Conservation (phyloP, 73 alveolate genomes). For the Tetrahymena elliotti region DNA sequence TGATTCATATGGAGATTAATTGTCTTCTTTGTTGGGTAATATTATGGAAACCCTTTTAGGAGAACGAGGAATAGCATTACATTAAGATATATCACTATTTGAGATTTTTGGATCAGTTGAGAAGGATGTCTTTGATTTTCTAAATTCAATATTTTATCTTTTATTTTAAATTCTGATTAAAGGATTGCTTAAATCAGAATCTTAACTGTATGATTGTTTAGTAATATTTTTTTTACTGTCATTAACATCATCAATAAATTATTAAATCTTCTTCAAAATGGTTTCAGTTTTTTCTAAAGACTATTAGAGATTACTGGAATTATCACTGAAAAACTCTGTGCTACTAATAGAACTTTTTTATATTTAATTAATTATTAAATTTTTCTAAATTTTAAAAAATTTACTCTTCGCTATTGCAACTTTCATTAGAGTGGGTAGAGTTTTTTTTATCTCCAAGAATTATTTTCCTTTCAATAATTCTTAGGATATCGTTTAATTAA, state of each 20-base stretch:
- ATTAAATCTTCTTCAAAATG: too few relatives aligned
- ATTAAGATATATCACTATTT: too few relatives aligned
- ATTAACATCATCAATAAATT: background rate
- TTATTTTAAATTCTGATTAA: too few relatives aligned
- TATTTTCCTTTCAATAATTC: background rate
- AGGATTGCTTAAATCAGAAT: background rate
- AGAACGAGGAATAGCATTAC: background rate
- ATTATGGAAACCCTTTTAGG: background rate
- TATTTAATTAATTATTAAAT: too few relatives aligned
- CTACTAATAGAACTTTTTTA: too few relatives aligned
- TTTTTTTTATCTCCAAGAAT: background rate
- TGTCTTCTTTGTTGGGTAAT: background rate
- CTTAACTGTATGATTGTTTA: background rate
- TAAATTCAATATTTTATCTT: background rate
- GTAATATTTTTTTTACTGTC: background rate
- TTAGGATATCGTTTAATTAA: background rate
- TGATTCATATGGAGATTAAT: background rate
- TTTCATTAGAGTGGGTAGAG: background rate
- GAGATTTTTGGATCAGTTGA: background rate
- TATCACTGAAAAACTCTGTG: too few relatives aligned
- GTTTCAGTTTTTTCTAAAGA: background rate
- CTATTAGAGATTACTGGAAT: too few relatives aligned
- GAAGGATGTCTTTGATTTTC: background rate
- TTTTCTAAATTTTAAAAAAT: too few relatives aligned
- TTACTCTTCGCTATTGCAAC: background rate